phyloP scores from a whole-genome alignment of 1,284 basidiomycete species.

The Pascua guehoae region DNA sequence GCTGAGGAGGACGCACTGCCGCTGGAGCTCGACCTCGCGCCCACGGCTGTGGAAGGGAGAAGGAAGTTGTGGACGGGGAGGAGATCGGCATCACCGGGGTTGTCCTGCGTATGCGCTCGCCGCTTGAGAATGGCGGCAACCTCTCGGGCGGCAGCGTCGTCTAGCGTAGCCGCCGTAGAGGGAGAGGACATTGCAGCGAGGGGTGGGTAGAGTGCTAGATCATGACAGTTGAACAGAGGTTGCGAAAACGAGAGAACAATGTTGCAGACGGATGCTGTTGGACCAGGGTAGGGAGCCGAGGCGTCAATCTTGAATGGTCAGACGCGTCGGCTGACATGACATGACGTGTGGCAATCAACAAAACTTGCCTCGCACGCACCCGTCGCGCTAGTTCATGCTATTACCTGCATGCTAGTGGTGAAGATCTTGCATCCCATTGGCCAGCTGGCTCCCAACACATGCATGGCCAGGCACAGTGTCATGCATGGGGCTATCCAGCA shows the following conservation, averaged over 20 bases:
- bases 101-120: conserved; percentile 17
- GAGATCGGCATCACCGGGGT: conserved; percentile 55
- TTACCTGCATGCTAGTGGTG: neutral
- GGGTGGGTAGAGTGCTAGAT: neutral
- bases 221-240: conserved; percentile 1
- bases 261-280: neutral
- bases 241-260: neutral
- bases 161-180: neutral
- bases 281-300: too few relatives aligned
- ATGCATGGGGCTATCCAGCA: too few relatives aligned
- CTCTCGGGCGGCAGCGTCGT: conserved; percentile 10
- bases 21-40: neutral
- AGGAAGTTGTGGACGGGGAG: conserved; percentile 59
- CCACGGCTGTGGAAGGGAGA: conserved; percentile 13
- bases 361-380: neutral
- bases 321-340: neutral
- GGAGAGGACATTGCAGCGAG: conserved; percentile 1
- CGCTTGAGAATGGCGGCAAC: conserved; percentile 37
- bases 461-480: too few relatives aligned
- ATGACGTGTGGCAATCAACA: conserved; percentile 1
- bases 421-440: too few relatives aligned
- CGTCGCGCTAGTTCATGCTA: neutral
- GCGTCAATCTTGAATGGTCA: neutral
- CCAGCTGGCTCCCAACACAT: too few relatives aligned
- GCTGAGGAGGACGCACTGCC: conserved; percentile 12